Base-by-base conservation (phyloP, 2,329 filamentous ascomycete species). In the Paracorniculantispora psalliotae region DNA sequence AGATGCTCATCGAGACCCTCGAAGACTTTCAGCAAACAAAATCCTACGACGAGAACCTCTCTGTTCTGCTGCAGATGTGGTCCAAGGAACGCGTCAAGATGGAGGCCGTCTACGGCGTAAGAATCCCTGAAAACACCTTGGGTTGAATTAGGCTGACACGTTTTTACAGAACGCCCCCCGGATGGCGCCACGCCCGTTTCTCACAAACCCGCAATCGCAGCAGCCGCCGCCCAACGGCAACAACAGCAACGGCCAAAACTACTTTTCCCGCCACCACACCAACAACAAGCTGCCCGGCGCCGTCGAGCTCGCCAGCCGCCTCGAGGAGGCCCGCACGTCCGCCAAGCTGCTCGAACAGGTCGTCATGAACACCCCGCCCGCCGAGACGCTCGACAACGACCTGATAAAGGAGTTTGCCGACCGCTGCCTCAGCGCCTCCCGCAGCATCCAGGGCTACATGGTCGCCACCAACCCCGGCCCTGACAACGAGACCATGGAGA, bases 401-500 rank as follows among this genome's bases (percentile, higher is more conserved):
- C 81, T 99, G 55, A 87, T 97, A 71, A 89, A 88, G 69, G 94
- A 99, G 75, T 97, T 99, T 70, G 85, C 88, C 50, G 88, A 94
- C 66, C 87, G 94, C 25, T 97, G 93, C 69, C 85, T 88, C 63
- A 83, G 85, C 58, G 93, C 93, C 4, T 88, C 90, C 55, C 83
- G 87, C 57, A 91, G 89, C 68, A 86, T 97, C 66, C 92, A 97
- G 68, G 80, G 81, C 33, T 97, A 96, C 75, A 96, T 97, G 79
- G 81, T 86, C 44, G 84, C 87, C 49, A 86, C 89, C 59, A 83
- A 91, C 69, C 92, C 93, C 0, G 71, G 84, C 1, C 92, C 93
- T 0, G 94, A 97, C 72, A 93, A 96, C 67, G 89, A 96, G 65
- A 97, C 93, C 1, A 91, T 97, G 83, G 86, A 94, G 69, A 92